These are phyloP conservation scores for Kickxella alabastrina DNA, from an alignment of 192 early-diverging fungal species.

Conservation along the genomic window DNA sequence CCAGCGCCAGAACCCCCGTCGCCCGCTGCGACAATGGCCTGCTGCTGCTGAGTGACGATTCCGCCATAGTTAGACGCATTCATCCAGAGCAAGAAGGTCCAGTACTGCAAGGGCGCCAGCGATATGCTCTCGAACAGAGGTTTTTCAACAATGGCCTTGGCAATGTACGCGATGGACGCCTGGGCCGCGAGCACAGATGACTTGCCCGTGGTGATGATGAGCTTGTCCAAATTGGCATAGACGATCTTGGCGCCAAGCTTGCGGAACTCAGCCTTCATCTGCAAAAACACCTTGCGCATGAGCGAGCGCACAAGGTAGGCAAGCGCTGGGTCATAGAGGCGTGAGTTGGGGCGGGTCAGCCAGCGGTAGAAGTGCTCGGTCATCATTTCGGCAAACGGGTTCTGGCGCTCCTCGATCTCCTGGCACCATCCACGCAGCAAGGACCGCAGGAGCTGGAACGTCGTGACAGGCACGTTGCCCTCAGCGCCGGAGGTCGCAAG, in stretches of 20 bases:
- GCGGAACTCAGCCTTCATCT: constrained; percentile 77
- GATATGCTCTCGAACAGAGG: constrained; percentile 73
- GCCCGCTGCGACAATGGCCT: background rate
- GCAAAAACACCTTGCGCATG: constrained; percentile 88
- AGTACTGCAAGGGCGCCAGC: constrained; percentile 67
- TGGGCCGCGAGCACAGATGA: constrained; percentile 65
- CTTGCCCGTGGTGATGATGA: constrained; percentile 81
- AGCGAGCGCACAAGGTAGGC: constrained; percentile 73
- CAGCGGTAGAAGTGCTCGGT: constrained; percentile 85
- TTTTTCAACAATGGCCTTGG: constrained; percentile 64
- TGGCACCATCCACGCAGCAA: constrained; percentile 79
- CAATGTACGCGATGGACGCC: constrained; percentile 69
- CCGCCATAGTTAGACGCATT: constrained; percentile 82
- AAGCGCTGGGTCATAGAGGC: constrained; percentile 81
- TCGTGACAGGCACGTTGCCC: constrained; percentile 32
- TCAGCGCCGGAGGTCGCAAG: constrained; percentile 12
- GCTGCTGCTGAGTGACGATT: constrained; percentile 22
- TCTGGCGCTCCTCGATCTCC: constrained; percentile 60
- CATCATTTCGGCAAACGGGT: constrained; percentile 68
- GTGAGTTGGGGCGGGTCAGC: constrained; percentile 71
- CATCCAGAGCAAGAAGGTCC: constrained; percentile 88
- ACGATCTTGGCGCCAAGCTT: constrained; percentile 74
- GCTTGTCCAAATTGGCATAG: constrained; percentile 73
- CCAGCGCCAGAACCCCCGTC: constrained; percentile 1
- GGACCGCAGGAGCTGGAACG: constrained; percentile 69